Evolutionary conservation across 2,329 filamentous ascomycete species (phyloP).

Genomic region (Fonsecaea pugnacius): DNA sequence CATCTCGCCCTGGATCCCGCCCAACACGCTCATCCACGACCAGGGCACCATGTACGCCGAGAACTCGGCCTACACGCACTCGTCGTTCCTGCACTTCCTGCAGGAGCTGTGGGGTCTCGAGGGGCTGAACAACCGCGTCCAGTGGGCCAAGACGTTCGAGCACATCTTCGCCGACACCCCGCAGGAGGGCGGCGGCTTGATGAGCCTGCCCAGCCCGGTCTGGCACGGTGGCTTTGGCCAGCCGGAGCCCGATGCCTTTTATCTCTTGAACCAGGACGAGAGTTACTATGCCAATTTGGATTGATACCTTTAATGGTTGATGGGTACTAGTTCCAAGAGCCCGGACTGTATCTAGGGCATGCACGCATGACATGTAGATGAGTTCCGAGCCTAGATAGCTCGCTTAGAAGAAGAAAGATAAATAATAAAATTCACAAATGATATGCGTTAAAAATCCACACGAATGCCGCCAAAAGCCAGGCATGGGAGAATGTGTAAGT

Average conservation of each 20-base stretch:
- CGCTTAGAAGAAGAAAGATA: not conserved
- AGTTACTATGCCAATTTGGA: constrained; percentile 29
- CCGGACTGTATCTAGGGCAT: no score
- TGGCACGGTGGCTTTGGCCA: constrained; percentile 44
- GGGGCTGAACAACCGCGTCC: constrained; percentile 48
- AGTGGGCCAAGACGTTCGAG: constrained; percentile 51
- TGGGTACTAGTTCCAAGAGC: no score
- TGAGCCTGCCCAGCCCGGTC: constrained; percentile 41
- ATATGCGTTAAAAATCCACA: not conserved
- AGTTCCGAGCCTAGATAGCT: not conserved
- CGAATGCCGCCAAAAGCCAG: no score
- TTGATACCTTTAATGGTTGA: not conserved
- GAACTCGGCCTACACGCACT: constrained; percentile 48
- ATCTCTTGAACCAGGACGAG: constrained; percentile 43
- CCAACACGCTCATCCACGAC: constrained; percentile 44
- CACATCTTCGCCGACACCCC: constrained; percentile 43
- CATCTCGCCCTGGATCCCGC: constrained; percentile 31
- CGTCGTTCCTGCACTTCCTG: constrained; percentile 47
- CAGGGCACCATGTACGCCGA: constrained; percentile 45
- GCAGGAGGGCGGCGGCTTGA: constrained; percentile 33
- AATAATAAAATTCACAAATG: no score
- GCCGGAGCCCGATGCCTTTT: constrained; percentile 43
- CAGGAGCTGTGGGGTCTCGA: constrained; percentile 49
- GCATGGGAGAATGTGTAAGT: no score
- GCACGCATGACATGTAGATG: not conserved